These are phyloP conservation scores for Rosa lucieae DNA, from an alignment of 306 rosid genomes.

Conservation along the genomic window DNA sequence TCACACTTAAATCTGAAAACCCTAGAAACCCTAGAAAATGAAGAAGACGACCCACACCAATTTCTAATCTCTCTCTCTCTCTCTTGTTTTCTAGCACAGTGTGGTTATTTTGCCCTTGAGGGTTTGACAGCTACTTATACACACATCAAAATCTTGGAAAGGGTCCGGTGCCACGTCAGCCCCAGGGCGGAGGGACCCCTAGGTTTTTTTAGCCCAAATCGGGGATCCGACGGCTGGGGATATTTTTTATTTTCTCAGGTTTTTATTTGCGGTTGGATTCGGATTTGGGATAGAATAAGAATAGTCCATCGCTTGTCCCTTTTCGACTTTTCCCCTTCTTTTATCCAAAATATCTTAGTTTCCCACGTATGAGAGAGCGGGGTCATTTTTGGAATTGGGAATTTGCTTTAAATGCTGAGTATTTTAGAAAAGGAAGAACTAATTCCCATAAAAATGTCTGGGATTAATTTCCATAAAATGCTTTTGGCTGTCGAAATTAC, in stretches of 20 bases:
- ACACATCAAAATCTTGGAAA: neutral
- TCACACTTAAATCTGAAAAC: neutral
- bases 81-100: neutral
- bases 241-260: neutral
- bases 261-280: neutral
- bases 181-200: neutral
- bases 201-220: neutral
- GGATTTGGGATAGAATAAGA: too few species aligned
- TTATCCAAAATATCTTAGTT: neutral
- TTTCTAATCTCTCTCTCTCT: conserved; percentile 4
- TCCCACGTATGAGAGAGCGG: neutral
- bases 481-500: neutral
- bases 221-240: neutral
- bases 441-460: neutral
- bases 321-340: neutral
- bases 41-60: conserved; percentile 15
- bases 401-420: neutral
- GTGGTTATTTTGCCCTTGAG: neutral
- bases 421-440: neutral
- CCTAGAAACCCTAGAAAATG: conserved; percentile 10
- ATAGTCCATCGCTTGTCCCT: neutral
- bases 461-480: neutral
- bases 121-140: conserved; percentile 18
- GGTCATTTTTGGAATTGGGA: neutral
- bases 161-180: conserved; percentile 19